A percentile compares a stretch with the other conserved stretches of the same genome.
Evolutionary conservation across 495 filamentous ascomycete genomes (phyloP).

Genomic region (Lentithecium fluviatile): DNA sequence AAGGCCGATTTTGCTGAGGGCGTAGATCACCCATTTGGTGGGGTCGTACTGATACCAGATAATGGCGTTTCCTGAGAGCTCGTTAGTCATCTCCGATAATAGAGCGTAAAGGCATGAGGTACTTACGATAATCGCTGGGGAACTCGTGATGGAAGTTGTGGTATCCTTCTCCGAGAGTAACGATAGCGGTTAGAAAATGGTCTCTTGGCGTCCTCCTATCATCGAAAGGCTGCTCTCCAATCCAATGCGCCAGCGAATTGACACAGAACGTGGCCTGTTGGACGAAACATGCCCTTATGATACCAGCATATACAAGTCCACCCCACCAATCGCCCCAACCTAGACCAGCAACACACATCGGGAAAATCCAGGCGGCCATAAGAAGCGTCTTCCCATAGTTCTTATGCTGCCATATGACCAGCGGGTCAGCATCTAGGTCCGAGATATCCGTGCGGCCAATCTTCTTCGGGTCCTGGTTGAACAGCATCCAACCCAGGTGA

Average conservation of each 20-base stretch:
- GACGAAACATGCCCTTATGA: slow-evolving; percentile 93
- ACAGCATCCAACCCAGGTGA: slow-evolving; percentile 72
- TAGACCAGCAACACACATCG: slow-evolving; percentile 70
- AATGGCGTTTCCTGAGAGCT: slow-evolving; percentile 71
- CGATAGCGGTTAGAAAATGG: slow-evolving; percentile 88
- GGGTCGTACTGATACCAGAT: slow-evolving; percentile 98
- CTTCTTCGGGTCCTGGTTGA: slow-evolving; percentile 48
- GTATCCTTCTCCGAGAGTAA: slow-evolving; percentile 95
- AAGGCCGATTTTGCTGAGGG: slow-evolving; percentile 85
- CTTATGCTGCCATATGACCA: slow-evolving; percentile 90
- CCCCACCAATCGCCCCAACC: slow-evolving; percentile 86
- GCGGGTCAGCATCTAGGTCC: slow-evolving; percentile 87
- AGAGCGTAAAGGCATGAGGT: neutral
- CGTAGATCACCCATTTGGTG: slow-evolving; percentile 95
- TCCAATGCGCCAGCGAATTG: slow-evolving; percentile 97
- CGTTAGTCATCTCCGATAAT: neutral
- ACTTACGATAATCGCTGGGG: slow-evolving; percentile 81
- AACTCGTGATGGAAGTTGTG: slow-evolving; percentile 99
- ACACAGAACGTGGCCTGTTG: slow-evolving; percentile 99
- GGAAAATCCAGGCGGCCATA: slow-evolving; percentile 79
- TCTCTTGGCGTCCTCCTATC: slow-evolving; percentile 97
- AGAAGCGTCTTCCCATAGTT: slow-evolving; percentile 86
- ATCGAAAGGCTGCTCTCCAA: slow-evolving; percentile 97
- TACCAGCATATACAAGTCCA: slow-evolving; percentile 89
- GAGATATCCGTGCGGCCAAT: slow-evolving; percentile 89